These are phyloP conservation scores for Epichloe festucae DNA, from an alignment of 2,329 filamentous ascomycete genomes.

Conservation along the genomic window DNA sequence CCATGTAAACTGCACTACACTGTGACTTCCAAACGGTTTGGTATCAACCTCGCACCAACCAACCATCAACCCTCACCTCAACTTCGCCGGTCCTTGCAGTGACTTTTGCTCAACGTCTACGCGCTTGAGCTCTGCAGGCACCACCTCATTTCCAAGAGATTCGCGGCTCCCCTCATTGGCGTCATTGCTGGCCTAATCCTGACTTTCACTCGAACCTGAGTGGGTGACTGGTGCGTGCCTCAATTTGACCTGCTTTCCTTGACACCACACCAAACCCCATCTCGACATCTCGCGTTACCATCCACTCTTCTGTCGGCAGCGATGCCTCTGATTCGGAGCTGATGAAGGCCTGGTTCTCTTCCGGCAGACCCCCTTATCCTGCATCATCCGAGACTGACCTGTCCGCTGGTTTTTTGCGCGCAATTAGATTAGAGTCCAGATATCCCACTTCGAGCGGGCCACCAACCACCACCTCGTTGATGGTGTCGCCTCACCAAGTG, in stretches of 20 bases:
- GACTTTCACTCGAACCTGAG: conserved; percentile 8
- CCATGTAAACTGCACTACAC: conserved; percentile 19
- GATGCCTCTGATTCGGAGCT: background rate
- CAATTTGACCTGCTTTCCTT: conserved; percentile 20
- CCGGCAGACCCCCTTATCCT: background rate
- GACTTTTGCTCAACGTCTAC: background rate
- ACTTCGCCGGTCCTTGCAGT: background rate
- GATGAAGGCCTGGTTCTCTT: background rate
- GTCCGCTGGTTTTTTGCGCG: background rate
- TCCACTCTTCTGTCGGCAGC: background rate
- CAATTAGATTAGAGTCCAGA: background rate
- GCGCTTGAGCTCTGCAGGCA: background rate
- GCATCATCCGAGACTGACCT: conserved; percentile 1
- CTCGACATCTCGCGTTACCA: conserved; percentile 2
- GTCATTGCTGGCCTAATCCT: conserved; percentile 28
- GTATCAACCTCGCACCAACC: conserved; percentile 3
- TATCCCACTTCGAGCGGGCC: conserved; percentile 1
- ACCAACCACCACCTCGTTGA: conserved; percentile 19
- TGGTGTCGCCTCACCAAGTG: conserved; percentile 23
- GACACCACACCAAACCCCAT: conserved; percentile 4
- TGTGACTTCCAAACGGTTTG: conserved; percentile 19
- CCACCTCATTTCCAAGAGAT: background rate
- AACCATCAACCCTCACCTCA: background rate
- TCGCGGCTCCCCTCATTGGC: conserved; percentile 14
- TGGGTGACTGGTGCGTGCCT: conserved; percentile 20